These are phyloP conservation scores for Pseudoneurospora amorphoporcata DNA, from an alignment of 495 filamentous ascomycete species.

Conservation along the genomic window DNA sequence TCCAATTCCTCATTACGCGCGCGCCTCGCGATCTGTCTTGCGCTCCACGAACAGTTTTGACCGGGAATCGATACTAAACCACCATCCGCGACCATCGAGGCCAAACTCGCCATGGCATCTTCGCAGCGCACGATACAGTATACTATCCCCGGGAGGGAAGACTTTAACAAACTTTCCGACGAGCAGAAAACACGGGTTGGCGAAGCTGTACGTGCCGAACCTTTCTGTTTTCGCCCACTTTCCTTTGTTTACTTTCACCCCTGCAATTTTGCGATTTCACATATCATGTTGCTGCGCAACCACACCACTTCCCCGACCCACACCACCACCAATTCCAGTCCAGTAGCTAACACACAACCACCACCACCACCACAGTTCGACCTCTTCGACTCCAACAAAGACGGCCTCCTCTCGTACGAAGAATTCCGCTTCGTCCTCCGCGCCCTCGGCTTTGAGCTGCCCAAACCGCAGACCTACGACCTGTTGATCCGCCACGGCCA, in stretches of 20 bases:
- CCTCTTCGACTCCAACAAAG: conserved; percentile 95
- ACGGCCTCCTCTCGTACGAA: conserved; percentile 89
- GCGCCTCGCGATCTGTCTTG: neutral
- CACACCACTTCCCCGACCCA: neutral
- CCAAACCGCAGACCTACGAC: conserved; percentile 28
- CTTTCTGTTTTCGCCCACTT: neutral
- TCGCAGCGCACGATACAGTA: conserved; percentile 22
- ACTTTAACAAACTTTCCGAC: conserved; percentile 25
- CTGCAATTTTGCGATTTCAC: neutral
- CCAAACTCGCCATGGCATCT: conserved; percentile 14
- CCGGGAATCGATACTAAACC: neutral
- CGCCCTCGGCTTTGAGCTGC: conserved; percentile 74
- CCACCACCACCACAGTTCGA: conserved; percentile 54
- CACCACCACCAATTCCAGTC: neutral
- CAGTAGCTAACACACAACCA: neutral
- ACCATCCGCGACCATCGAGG: neutral
- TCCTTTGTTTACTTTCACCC: neutral
- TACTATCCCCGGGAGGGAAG: conserved; percentile 22
- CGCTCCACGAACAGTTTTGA: neutral
- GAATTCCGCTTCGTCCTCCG: conserved; percentile 97
- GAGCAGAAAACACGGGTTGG: conserved; percentile 25
- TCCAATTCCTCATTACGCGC: neutral
- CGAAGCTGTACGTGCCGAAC: conserved; percentile 18
- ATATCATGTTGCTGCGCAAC: neutral
- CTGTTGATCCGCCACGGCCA: conserved; percentile 25